Evolutionary conservation across 306 rosid genomes (phyloP), one percentile per base, ranked within the genome.

Genomic region (Cicer arietinum): DNA sequence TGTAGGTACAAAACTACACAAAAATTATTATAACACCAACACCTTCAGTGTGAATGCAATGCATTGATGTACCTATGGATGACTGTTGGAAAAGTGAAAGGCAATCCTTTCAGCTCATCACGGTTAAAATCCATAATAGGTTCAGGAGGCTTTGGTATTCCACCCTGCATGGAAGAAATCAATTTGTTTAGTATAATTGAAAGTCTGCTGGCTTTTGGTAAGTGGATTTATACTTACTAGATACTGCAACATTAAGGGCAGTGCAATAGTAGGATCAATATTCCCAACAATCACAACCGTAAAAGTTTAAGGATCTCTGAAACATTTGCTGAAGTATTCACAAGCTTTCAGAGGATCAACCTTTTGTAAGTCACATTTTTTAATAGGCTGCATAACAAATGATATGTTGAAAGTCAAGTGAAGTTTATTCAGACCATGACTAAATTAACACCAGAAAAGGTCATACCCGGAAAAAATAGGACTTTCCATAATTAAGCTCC

Each of bases 401-500:
- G 56, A 67, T 66, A 61, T 56, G 78, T 54, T 67, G 77, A 79
- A 82, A 61, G 81, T 88, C 83, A 81, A 35, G 65, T 73, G 57
- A 22, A 30, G 67, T 70, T 62, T 7, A 51, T 51, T 69, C 37
- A 41, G 51, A 12, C 69, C 75, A 81, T 56, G 64, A 51, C 69
- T 82, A 64, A 56, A 69, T 41, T 22, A 60, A 74, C 43, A 71
- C 50, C 68, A 80, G 62, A 61, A 86, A 67, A 68, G 68, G 46
- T 25, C 79, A 40, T 88, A 91, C 98, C 92, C 90, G 86, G 81
- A 94, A 94, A 88, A 94, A 94, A 85, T 82, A 94, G 62, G 98
- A 94, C 85, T 90, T 94, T 60, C 97, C 98, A 79, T 94, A 90
- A 86, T 94, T 94, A 66, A 94, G 96, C 92, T 94, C 98, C 89